Evolutionary conservation across 306 rosid genomes (phyloP).

Genomic region (Begonia loranthoides): DNA sequence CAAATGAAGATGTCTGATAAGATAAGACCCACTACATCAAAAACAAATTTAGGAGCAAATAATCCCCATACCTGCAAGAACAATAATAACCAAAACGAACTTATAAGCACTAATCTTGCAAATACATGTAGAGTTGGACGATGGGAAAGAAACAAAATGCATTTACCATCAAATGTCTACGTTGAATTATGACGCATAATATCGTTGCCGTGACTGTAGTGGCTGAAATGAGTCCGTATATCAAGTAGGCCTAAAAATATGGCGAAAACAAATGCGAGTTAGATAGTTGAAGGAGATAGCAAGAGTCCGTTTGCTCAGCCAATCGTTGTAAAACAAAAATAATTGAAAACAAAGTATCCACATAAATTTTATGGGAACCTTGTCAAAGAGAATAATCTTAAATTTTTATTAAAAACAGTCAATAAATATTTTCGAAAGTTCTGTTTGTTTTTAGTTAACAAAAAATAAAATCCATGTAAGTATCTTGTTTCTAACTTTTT

Average conservation of each 20-base stretch:
- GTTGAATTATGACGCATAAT: slow-evolving; percentile 71
- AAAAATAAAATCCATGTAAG: too few relatives aligned
- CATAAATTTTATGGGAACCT: background rate
- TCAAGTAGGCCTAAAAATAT: slow-evolving; percentile 50
- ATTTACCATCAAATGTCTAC: slow-evolving; percentile 94
- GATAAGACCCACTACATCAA: slow-evolving; percentile 60
- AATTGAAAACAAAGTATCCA: too few relatives aligned
- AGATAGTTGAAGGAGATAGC: background rate
- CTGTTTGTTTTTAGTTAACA: too few relatives aligned
- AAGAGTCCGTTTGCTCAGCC: too few relatives aligned
- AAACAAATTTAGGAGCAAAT: slow-evolving; percentile 92
- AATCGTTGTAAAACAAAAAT: too few relatives aligned
- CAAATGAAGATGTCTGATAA: slow-evolving; percentile 59
- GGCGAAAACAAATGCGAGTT: slow-evolving; percentile 1
- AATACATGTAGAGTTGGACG: background rate
- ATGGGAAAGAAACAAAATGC: background rate
- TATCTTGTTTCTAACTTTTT: too few relatives aligned
- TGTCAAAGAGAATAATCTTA: slow-evolving; percentile 1
- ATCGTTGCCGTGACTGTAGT: slow-evolving; percentile 51
- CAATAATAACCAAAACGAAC: background rate
- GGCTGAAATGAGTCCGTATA: slow-evolving; percentile 58
- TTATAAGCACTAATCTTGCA: background rate
- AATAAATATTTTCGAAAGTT: too few relatives aligned
- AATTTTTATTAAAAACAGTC: too few relatives aligned
- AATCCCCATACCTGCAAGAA: slow-evolving; percentile 91